Percentiles rank a stretch among this genome's conserved stretches.
Conservation (phyloP, 2,329 filamentous ascomycete species). For the Fusarium piperis region DNA sequence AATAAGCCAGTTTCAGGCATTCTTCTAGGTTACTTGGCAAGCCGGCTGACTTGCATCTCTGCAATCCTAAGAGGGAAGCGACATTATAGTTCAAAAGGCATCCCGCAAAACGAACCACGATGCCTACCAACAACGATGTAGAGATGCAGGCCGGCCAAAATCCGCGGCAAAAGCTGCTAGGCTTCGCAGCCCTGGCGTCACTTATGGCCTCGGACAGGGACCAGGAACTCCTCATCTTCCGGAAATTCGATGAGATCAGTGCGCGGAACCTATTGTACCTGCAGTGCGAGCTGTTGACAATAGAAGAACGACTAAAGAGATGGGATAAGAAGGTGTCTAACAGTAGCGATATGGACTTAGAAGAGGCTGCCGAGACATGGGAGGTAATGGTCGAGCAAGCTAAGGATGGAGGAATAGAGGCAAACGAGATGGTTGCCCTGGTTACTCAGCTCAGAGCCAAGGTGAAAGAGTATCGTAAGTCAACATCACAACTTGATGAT, state of each 20-base stretch:
- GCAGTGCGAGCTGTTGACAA: background rate
- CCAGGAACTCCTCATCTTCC: background rate
- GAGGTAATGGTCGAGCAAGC: constrained; percentile 5
- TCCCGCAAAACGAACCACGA: too few relatives aligned
- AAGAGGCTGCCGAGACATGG: constrained; percentile 3
- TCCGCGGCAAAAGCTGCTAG: too few relatives aligned
- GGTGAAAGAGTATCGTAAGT: constrained; percentile 5
- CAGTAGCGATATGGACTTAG: background rate
- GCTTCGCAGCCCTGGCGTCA: too few relatives aligned
- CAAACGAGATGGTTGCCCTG: background rate
- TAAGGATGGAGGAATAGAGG: rapidly evolving
- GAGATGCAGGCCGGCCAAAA: too few relatives aligned
- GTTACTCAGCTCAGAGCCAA: rapidly evolving
- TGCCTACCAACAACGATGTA: too few relatives aligned
- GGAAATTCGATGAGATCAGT: background rate
- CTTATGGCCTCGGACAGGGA: background rate
- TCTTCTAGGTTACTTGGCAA: too few relatives aligned
- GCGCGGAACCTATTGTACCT: constrained; percentile 1
- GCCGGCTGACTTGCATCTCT: too few relatives aligned
- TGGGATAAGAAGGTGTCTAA: background rate
- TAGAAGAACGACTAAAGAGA: background rate
- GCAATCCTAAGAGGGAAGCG: too few relatives aligned
- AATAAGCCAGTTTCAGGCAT: too few relatives aligned
- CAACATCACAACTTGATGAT: rapidly evolving
- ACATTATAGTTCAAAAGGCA: too few relatives aligned